Evolutionary conservation across 352 stramenopile species (phyloP).

Genomic region (Phytophthora idaei): DNA sequence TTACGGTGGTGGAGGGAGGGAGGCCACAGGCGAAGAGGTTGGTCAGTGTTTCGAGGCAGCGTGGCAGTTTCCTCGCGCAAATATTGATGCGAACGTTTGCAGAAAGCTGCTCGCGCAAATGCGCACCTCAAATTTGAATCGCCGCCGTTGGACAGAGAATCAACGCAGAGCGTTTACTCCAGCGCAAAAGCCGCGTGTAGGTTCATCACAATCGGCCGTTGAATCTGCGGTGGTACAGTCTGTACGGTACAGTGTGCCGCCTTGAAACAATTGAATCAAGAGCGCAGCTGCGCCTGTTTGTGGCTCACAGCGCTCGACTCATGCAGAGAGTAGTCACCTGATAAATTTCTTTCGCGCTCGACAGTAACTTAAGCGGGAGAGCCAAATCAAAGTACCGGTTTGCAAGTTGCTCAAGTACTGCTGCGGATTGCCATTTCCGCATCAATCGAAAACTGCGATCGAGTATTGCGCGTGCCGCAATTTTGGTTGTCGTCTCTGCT

Average conservation of each 20-base stretch:
- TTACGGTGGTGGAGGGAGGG: too few relatives aligned
- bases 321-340: neutral
- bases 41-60: neutral
- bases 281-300: constrained; percentile 20
- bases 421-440: too few relatives aligned
- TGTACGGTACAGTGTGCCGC: constrained; percentile 4
- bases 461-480: too few relatives aligned
- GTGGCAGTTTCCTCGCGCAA: constrained; percentile 17
- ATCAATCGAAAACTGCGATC: too few relatives aligned
- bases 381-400: too few relatives aligned
- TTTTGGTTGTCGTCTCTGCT: too few relatives aligned
- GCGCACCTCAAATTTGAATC: neutral
- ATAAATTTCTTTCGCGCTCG: constrained; percentile 23
- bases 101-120: neutral
- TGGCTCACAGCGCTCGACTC: constrained; percentile 17
- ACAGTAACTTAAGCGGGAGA: neutral
- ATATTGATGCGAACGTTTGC: constrained; percentile 14
- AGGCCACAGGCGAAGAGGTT: too few relatives aligned
- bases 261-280: constrained; percentile 21
- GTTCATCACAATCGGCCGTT: constrained; percentile 4
- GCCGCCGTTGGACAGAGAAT: constrained; percentile 17
- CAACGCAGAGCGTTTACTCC: constrained; percentile 16
- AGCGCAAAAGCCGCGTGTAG: neutral
- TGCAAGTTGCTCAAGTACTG: too few relatives aligned
- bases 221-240: neutral